phyloP scores from a whole-genome alignment of 345 rosid genomes.

The Barbarea vulgaris region DNA sequence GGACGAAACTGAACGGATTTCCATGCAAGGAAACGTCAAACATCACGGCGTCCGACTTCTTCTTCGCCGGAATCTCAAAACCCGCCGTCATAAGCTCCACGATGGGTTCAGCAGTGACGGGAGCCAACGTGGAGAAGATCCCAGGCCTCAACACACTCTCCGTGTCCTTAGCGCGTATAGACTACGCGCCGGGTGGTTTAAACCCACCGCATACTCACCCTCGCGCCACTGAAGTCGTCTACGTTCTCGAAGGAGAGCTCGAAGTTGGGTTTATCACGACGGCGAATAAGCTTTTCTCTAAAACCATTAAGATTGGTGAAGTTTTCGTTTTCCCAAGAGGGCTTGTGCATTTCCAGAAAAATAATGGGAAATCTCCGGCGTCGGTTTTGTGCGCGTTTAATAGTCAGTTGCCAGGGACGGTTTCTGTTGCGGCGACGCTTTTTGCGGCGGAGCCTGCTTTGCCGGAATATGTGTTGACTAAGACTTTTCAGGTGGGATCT shows the following conservation, averaged over 20 bases:
- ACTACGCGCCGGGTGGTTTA: conserved; percentile 56
- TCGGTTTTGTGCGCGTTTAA: conserved; percentile 57
- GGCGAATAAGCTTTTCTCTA: conserved; percentile 53
- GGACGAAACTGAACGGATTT: conserved; percentile 60
- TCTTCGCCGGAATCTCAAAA: conserved; percentile 57
- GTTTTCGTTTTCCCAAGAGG: conserved; percentile 64
- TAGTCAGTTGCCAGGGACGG: conserved; percentile 70
- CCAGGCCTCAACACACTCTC: conserved; percentile 73
- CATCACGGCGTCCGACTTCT: conserved; percentile 57
- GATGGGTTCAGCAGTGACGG: conserved; percentile 55
- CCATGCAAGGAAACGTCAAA: conserved; percentile 56
- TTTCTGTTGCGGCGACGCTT: conserved; percentile 47
- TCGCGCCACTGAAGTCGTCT: conserved; percentile 67
- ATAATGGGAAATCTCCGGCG: conserved; percentile 50
- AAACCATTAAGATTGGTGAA: conserved; percentile 57
- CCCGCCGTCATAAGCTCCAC: conserved; percentile 52
- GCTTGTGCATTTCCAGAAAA: conserved; percentile 69
- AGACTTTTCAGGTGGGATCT: conserved; percentile 63
- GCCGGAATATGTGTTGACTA: conserved; percentile 62
- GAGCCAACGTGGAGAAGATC: conserved; percentile 59
- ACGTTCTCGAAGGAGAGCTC: conserved; percentile 60
- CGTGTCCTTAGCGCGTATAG: conserved; percentile 60
- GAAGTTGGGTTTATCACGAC: conserved; percentile 72
- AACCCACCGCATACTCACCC: conserved; percentile 78
- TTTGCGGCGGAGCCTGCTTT: conserved; percentile 54